Base-by-base conservation (phyloP, 2,329 filamentous ascomycete genomes). In the Colletotrichum euphorbiae region DNA sequence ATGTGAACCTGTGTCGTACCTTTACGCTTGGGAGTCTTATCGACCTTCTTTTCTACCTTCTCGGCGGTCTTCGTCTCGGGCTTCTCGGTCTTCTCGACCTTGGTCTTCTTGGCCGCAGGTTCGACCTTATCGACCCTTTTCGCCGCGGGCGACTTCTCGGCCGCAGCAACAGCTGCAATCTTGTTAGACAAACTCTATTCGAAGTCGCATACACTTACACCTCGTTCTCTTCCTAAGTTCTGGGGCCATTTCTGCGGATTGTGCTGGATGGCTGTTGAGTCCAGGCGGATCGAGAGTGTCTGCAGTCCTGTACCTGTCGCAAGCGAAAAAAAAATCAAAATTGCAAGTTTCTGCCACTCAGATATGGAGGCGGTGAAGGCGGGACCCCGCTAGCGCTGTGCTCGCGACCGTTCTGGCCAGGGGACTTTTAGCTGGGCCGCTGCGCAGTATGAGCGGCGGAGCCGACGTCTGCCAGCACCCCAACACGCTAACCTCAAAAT, bases 181-280 rank as follows among this genome's bases (percentile, higher is more conserved):
- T 15, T 11, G 24, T 71, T 45, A 70, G 59, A 62, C 0, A 13
- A 6, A 13, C 12, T 13, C 19, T 40, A 6, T 15, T 31, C 6
- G 33, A 45, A 31, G n/a, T 2, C 15, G 50, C 33, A 19, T n/a
- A 12, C 59, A 48, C 64, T 57, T 70, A 76, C 76, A 70, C 64
- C 76, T 78, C 42, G 74, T 77, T 57, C 75, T 82, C 64, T 75
- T 73, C 54, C 80, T 81, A 55, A 83, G 75, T 77, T 82, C 80
- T 70, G 80, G 81, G 40, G 82, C 81, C 83, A 85, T 85, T 75
- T 70, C 71, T 57, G 51, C 43, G 51, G 63, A 67, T 59, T 54
- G 64, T 46, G 64, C 36, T 24, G 45, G 48, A 24, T 69, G 36
- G 33, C 31, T 46, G 61, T 63, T 57, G 51, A 46, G 54, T 62